These are phyloP conservation scores for Phialocephala subalpina DNA, from an alignment of 2,329 filamentous ascomycete genomes.

Conservation along the genomic window DNA sequence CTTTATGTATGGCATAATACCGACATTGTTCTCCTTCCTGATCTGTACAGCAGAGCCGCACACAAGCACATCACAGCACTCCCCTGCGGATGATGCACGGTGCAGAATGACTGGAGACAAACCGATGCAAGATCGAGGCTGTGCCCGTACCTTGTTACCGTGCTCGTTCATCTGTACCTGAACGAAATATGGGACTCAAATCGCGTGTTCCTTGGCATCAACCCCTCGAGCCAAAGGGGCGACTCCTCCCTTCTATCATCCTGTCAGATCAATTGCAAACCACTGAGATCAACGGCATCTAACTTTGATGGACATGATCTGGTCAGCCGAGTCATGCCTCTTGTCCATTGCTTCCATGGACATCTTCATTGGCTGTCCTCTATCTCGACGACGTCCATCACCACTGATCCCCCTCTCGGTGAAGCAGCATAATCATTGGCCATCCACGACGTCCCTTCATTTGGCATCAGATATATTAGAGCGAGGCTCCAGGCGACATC, in stretches of 20 bases:
- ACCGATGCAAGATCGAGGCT: neutral
- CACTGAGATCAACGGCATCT: neutral
- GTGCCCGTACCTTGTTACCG: neutral
- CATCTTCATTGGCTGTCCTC: neutral
- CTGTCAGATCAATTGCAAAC: constrained; percentile 6
- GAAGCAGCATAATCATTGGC: constrained; percentile 8
- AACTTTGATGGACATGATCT: neutral
- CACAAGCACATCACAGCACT: neutral
- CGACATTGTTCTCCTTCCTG: neutral
- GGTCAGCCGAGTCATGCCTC: constrained; percentile 11
- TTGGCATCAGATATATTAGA: constrained; percentile 11
- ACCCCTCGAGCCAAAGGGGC: neutral
- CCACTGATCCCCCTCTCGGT: neutral
- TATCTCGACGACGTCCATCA: constrained; percentile 6
- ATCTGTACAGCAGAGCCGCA: constrained; percentile 7
- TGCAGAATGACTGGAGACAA: neutral
- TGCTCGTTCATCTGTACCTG: neutral
- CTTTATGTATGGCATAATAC: neutral
- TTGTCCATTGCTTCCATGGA: neutral
- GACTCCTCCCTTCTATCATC: neutral
- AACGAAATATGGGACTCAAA: neutral
- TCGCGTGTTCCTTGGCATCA: neutral
- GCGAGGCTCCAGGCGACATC: neutral
- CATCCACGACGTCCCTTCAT: constrained; percentile 4
- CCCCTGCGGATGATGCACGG: neutral